Base-by-base conservation (phyloP, 2,329 filamentous ascomycete genomes). In the Aspergillus pseudotamarii region DNA sequence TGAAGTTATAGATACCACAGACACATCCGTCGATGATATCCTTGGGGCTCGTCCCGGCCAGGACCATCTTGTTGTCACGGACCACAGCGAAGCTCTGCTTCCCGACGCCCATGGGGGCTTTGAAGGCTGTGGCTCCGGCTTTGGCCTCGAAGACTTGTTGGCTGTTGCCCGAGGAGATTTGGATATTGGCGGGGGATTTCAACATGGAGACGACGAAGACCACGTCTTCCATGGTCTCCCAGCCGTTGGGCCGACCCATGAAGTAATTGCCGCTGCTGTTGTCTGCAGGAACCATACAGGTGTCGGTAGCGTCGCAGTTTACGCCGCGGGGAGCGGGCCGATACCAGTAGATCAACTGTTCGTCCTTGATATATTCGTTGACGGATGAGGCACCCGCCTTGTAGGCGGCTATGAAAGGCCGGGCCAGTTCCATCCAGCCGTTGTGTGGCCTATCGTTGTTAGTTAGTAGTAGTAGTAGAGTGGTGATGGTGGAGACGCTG, bases 321-420 rank as follows among this genome's bases (percentile, higher is more conserved):
- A 83, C 69, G 12, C 65, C 61, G 62, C 78, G 80, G 0, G 79
- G 79, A 1, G 81, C 83, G 1, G 83, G 84, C 1, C 84, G 80
- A 72, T 85, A 86, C 84, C 84, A 87, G 76, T 86, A 87, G 38
- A 85, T 73, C 12, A 86, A 71, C 70, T 84, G 77, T 23, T 87
- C 84, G 14, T 79, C 73, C 46, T 74, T 73, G 66, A 85, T 82
- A 72, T 81, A 80, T 12, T 66, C 60, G 36, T 69, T 62, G 3
- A 70, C 68, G 1, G 64, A 69, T n/a, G 69, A 77, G 3, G 74
- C 77, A n/a, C 80, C 82, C 55, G 78, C 80, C 66, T 85, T 84
- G 72, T 81, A 86, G 0, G 84, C 84, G 1, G 81, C 76, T 63
- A 86, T 85, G 67, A 81, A 86, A 1, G 84, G 84, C 60, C 81